Percentiles rank a stretch among this genome's conserved stretches.
phyloP scores from a whole-genome alignment of 768 basidiomycete genomes.

The Pleurotus cornucopiae region DNA sequence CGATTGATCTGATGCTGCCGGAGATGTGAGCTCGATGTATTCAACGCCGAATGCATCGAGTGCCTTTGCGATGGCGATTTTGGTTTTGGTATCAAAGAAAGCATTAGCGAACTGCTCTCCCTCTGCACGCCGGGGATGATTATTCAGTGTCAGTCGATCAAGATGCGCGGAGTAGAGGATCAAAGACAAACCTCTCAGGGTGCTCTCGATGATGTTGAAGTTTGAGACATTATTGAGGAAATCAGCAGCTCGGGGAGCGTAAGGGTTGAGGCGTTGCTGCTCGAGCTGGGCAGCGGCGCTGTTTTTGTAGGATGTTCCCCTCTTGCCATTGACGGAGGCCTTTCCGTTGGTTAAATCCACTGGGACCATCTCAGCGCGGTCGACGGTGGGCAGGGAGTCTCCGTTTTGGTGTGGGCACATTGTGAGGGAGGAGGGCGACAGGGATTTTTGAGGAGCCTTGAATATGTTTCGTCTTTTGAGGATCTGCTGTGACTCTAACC shows the following conservation, averaged over 20 bases:
- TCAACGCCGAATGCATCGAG: conserved; percentile 99
- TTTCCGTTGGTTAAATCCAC: conserved; percentile 52
- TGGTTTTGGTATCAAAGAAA: conserved; percentile 99
- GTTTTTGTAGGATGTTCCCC: conserved; percentile 32
- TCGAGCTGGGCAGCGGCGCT: conserved; percentile 28
- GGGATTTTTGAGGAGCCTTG: conserved; percentile 3
- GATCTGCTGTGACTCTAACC: too few species aligned
- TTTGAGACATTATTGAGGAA: conserved; percentile 90
- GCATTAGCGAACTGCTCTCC: conserved; percentile 99
- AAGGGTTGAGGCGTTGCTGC: conserved; percentile 60
- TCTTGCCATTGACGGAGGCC: conserved; percentile 36
- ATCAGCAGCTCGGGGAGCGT: conserved; percentile 87
- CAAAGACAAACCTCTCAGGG: conserved; percentile 72
- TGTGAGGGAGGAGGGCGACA: conserved; percentile 13
- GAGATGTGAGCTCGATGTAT: conserved; percentile 98
- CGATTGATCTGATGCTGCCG: conserved; percentile 95
- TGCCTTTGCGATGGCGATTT: conserved; percentile 98
- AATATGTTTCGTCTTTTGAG: too few species aligned
- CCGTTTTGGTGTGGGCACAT: conserved; percentile 66
- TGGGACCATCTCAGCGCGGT: conserved; percentile 64
- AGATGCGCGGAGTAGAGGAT: neutral
- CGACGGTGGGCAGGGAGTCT: conserved; percentile 36
- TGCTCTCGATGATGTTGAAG: conserved; percentile 97
- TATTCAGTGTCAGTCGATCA: neutral
- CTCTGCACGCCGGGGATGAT: conserved; percentile 46